Base-by-base conservation (phyloP, 192 early-diverging fungal genomes). In the Gigaspora rosea region DNA sequence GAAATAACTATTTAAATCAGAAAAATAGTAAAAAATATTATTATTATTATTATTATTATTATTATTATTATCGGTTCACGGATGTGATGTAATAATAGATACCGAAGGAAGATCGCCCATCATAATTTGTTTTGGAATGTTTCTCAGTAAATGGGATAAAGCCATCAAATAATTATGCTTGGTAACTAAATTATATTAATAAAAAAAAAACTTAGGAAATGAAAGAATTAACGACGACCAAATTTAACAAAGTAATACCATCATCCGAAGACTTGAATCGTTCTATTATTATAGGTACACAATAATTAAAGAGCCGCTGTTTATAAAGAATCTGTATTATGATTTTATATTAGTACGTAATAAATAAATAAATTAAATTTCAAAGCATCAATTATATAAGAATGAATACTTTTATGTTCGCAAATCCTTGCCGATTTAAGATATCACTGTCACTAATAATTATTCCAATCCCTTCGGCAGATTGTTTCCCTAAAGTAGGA, bases 271-370 rank as follows among this genome's bases (percentile, higher is more conserved):
- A 67, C 50, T 84, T 81, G 77, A 92, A 94, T 1, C 88, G 83
- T 2, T 82, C 22, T 1, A 92, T 88, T 22, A 95, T 81, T 48
- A 85, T 85, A 18, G 92, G 94, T 13, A 97, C 79, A 66, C 90
- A 92, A 50, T 88, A 88, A 48, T 90, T 88, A 78, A 95, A 97
- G 75, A 97, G 92, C 32, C 91, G 84, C 79, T 97, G 96, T 80
- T 94, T 94, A 78, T 92, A 92, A 27, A 99, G 80, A 15, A 93
- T 78, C 86, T 90, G 86, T 12, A 85, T 62, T 18, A 69, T 10
- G 12, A 13, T 47, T 47, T n/a, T 18, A 66, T n/a, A 66, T 9
- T n/a, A 10, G 7, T 46, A 8, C 15, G 3, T 66, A 20, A 18
- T 47, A 66, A 41, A 12, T 41, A 16, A 65, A 65, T 1, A 6